phyloP scores from a whole-genome alignment of 2,329 filamentous ascomycete genomes.

The Albophoma yamanashiensis region DNA sequence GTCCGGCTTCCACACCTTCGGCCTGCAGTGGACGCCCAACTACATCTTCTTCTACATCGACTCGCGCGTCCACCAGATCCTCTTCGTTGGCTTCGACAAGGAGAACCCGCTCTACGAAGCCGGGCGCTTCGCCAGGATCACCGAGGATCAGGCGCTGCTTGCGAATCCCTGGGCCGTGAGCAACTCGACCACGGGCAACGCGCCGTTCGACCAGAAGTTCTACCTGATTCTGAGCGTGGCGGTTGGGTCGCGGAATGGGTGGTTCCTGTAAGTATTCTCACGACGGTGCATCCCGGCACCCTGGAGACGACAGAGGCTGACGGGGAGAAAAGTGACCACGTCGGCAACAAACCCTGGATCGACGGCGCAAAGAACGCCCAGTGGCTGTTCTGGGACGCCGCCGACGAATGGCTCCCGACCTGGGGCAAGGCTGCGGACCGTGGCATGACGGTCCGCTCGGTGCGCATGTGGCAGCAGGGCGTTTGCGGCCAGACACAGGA shows the following conservation, averaged over 20 bases:
- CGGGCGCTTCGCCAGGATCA: conserved; percentile 28
- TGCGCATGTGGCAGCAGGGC: conserved; percentile 34
- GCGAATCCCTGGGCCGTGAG: conserved; percentile 32
- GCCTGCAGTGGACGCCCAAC: conserved; percentile 39
- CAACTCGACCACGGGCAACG: conserved; percentile 24
- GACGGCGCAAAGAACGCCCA: conserved; percentile 27
- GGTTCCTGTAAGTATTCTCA: conserved; percentile 25
- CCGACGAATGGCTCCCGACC: conserved; percentile 31
- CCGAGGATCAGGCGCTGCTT: conserved; percentile 28
- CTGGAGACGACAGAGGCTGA: not conserved
- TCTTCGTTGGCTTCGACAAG: conserved; percentile 24
- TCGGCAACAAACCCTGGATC: conserved; percentile 34
- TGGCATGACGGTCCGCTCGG: conserved; percentile 33
- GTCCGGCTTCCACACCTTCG: conserved; percentile 37
- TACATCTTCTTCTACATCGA: conserved; percentile 45
- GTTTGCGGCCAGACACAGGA: conserved; percentile 6
- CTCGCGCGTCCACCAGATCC: conserved; percentile 26
- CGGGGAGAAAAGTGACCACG: conserved; percentile 21
- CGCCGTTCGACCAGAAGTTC: conserved; percentile 41
- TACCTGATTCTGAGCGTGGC: conserved; percentile 41
- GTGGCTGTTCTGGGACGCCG: conserved; percentile 31
- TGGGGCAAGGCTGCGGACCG: conserved; percentile 31
- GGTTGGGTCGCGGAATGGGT: conserved; percentile 36
- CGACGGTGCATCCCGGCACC: not conserved
- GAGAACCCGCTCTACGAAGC: conserved; percentile 25